Evolutionary conservation across 75 land plant species (phyloP), one percentile per base, ranked within the genome.

Genomic region (Adiantum capillusveneris): DNA sequence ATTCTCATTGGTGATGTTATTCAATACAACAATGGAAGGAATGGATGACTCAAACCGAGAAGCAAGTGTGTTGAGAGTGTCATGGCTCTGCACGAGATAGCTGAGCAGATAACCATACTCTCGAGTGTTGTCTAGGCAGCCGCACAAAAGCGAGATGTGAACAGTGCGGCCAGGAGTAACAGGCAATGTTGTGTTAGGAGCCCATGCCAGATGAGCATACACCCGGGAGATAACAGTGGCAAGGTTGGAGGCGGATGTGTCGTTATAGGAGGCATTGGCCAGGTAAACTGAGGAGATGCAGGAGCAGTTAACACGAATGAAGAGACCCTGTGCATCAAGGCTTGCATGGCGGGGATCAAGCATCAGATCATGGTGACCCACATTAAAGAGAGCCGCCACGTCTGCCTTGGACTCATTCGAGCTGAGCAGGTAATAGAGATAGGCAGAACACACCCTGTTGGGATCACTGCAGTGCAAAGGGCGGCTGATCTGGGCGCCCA

Each of bases 51-150:
- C 90, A 62, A 83, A 86, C 53, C 84, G 59, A 53, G 80, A 73
- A 17, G 81, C 80, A 54, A 86, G 62, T 1, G 67, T 60, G 24
- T 29, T 66, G 0, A 86, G 58, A 14, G 70, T 62, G 49, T 86
- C 90, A 24, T 64, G 67, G 0, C 59, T 71, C 46, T 54, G 62
- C 76, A 75, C 44, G 48, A 78, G 84, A 53, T 86, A 80, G 45
- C 79, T 86, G 78, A 86, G 49, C 67, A 86, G 31, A 14, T 2
- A 46, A 5, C 18, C 22, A 22, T 83, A 86, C 57, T 79, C 79
- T 77, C 83, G 79, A 45, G 80, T 43, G 68, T 85, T 82, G 59
- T 74, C 83, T 0, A 86, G 83, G 59, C 90, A 86, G 42, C 87
- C 90, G 75, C 90, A 86, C 12, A 83, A 29, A 66, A 86, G 60